Percentiles rank a stretch among this genome's conserved stretches.
phyloP scores from a whole-genome alignment of 805 yeast genomes.

The Saturnispora mendoncae region DNA sequence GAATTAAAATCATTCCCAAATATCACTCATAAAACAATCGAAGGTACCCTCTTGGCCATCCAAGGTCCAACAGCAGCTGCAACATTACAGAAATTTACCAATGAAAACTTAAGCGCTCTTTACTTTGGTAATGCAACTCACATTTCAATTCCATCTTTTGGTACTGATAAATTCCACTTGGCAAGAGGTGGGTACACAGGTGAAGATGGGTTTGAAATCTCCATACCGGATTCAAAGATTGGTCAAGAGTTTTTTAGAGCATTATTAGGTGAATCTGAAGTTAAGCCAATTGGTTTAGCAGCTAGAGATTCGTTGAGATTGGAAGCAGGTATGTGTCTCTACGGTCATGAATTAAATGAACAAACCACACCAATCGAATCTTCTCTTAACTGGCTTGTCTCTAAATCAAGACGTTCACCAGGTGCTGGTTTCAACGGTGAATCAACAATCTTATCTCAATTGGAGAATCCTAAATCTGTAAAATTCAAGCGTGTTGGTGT shows the following conservation, averaged over 20 bases:
- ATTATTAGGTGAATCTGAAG: conserved; percentile 44
- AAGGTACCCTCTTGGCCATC: conserved; percentile 73
- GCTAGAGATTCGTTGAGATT: conserved; percentile 92
- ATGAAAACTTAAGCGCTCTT: conserved; percentile 47
- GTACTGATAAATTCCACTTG: conserved; percentile 50
- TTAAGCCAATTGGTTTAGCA: conserved; percentile 91
- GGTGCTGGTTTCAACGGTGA: conserved; percentile 66
- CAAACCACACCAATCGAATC: conserved; percentile 80
- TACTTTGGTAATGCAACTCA: conserved; percentile 66
- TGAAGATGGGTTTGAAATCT: conserved; percentile 94
- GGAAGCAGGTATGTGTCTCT: conserved; percentile 98
- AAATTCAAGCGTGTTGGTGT: conserved; percentile 67
- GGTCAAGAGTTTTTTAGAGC: conserved; percentile 56
- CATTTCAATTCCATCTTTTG: conserved; percentile 35
- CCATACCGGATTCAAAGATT: conserved; percentile 50
- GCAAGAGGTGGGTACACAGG: conserved; percentile 98
- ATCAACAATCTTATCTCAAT: conserved; percentile 56
- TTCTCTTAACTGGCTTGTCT: conserved; percentile 80
- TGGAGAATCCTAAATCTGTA: conserved; percentile 51
- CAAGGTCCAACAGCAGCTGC: conserved; percentile 87
- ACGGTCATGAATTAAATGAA: conserved; percentile 86
- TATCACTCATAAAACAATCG: conserved; percentile 38
- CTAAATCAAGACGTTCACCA: conserved; percentile 61
- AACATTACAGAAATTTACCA: conserved; percentile 55
- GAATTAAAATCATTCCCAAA: conserved; percentile 36